Conservation (phyloP, 805 yeast genomes). For the Danielia oregonensis region DNA sequence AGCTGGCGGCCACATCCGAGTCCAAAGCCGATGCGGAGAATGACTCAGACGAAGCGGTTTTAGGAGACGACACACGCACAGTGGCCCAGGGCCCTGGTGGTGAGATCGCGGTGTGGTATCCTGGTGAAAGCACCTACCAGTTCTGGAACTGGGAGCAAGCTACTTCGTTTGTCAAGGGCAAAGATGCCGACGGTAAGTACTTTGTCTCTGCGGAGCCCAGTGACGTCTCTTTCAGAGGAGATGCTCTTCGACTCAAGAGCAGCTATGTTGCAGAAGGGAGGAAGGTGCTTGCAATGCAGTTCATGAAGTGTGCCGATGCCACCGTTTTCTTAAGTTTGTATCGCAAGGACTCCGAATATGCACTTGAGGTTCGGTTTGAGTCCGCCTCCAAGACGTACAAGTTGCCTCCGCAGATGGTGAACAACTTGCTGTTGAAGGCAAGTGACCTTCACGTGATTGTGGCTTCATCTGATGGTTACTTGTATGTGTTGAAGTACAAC, state of each 20-base stretch:
- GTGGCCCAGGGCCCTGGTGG: constrained; percentile 31
- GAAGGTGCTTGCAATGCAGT: constrained; percentile 10
- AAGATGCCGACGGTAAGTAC: too few species aligned
- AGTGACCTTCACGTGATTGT: constrained; percentile 7
- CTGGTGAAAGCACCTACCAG: constrained; percentile 18
- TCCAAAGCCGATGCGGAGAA: neutral
- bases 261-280: neutral
- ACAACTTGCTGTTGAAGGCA: constrained; percentile 8
- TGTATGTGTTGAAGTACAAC: constrained; percentile 6
- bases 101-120: constrained; percentile 27
- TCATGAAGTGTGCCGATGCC: constrained; percentile 3
- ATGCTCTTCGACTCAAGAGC: constrained; percentile 4
- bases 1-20: constrained; percentile 25
- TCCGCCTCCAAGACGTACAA: neutral
- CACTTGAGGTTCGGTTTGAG: constrained; percentile 5
- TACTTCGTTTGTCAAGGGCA: constrained; percentile 10
- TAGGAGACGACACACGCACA: too few species aligned
- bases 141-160: constrained; percentile 37
- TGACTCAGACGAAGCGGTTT: constrained; percentile 1
- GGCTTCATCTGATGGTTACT: constrained; percentile 8
- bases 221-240: constrained; percentile 4
- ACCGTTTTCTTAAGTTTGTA: constrained; percentile 3
- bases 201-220: neutral
- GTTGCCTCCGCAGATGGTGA: constrained; percentile 3
- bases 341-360: neutral